Conservation (phyloP, 2,329 filamentous ascomycete species). For the Ascochyta viciae-villosae region DNA sequence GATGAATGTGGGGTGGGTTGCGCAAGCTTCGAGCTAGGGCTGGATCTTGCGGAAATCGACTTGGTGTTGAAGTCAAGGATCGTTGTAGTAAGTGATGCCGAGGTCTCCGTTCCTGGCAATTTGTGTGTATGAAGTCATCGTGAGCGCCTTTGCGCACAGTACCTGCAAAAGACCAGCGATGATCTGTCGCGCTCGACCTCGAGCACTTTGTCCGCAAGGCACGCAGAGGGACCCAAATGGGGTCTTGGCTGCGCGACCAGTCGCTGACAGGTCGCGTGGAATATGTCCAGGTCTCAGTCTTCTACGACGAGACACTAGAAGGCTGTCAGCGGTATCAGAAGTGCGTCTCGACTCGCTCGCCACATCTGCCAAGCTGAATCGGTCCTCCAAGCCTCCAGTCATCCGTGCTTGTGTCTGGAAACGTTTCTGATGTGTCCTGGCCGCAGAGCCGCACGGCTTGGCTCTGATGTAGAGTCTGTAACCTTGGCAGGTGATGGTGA, state of each 20-base stretch:
- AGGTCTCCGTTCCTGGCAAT: constrained; percentile 2
- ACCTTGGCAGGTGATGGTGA: no score
- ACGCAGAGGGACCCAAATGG: not conserved
- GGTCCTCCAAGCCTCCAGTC: not conserved
- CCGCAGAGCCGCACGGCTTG: constrained; percentile 12
- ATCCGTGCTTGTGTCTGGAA: not conserved
- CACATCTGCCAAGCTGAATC: constrained; percentile 4
- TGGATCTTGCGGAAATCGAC: not conserved
- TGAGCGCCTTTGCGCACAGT: not conserved
- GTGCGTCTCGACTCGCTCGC: constrained; percentile 6
- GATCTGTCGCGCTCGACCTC: not conserved
- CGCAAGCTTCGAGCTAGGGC: constrained; percentile 9
- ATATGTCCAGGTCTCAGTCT: constrained; percentile 1
- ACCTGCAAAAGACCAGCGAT: not conserved
- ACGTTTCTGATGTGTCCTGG: constrained; percentile 12
- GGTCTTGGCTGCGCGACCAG: not conserved
- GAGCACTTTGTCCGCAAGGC: not conserved
- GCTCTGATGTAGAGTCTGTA: no score
- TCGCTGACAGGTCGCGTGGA: not conserved
- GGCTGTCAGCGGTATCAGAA: constrained; percentile 8
- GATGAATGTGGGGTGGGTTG: constrained; percentile 11
- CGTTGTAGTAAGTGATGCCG: constrained; percentile 6
- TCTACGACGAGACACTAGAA: not conserved
- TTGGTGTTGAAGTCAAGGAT: constrained; percentile 1
- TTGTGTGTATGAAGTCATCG: constrained; percentile 4